phyloP scores from a whole-genome alignment of 1,139 yeast species.

The Magnusiomyces paraingens region DNA sequence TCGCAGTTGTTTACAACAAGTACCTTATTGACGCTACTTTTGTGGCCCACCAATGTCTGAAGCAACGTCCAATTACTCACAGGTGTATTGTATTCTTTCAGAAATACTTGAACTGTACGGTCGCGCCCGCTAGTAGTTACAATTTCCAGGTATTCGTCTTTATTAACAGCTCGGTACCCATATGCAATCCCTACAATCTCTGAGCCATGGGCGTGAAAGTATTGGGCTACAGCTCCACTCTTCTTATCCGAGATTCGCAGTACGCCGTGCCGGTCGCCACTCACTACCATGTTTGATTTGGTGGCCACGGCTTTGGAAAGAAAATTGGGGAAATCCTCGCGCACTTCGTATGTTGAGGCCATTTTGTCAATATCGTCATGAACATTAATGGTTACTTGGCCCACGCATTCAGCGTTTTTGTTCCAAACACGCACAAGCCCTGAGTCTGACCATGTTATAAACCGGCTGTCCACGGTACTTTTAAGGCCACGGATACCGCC shows the following conservation, averaged over 20 bases:
- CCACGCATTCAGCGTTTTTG: slow-evolving; percentile 18
- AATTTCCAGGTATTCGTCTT: background rate
- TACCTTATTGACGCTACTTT: slow-evolving; percentile 45
- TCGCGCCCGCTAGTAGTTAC: slow-evolving; percentile 43
- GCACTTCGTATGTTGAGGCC: background rate
- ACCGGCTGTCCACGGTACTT: slow-evolving; percentile 9
- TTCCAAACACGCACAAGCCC: slow-evolving; percentile 24
- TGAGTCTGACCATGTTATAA: slow-evolving; percentile 28
- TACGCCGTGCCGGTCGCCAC: slow-evolving; percentile 23
- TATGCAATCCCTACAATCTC: slow-evolving; percentile 26
- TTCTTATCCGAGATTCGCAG: slow-evolving; percentile 15
- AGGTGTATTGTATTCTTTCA: slow-evolving; percentile 13
- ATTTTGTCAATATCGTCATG: background rate
- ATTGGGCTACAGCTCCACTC: slow-evolving; percentile 4
- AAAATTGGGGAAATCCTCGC: background rate
- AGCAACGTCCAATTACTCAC: slow-evolving; percentile 44
- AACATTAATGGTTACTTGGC: slow-evolving; percentile 6
- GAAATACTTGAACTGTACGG: slow-evolving; percentile 53
- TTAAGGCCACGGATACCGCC: slow-evolving; percentile 11
- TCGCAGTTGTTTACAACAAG: slow-evolving; percentile 28
- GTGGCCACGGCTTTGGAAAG: slow-evolving; percentile 5
- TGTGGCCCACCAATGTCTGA: slow-evolving; percentile 54
- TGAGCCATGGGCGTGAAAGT: slow-evolving; percentile 27
- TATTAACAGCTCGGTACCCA: background rate
- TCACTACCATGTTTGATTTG: slow-evolving; percentile 13